phyloP scores from a whole-genome alignment of 441 rosid genomes.

The Biscutella laevigata region DNA sequence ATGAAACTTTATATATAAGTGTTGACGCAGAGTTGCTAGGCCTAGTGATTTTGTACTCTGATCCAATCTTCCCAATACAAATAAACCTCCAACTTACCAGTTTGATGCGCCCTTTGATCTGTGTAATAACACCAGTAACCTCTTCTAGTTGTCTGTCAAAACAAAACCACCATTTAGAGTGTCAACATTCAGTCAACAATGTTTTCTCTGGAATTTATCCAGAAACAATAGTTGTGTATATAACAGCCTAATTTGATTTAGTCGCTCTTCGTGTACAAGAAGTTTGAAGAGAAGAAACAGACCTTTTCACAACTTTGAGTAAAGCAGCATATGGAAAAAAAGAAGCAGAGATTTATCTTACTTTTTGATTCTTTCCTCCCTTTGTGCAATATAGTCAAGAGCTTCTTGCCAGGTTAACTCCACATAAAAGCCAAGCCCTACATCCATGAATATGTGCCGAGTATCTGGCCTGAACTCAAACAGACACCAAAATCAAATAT shows the following conservation, averaged over 20 bases:
- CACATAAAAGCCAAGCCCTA: conserved; percentile 80
- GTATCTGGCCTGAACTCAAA: conserved; percentile 63
- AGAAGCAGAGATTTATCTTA: conserved; percentile 14
- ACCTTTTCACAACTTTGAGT: neutral
- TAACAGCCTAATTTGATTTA: neutral
- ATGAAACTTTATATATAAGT: neutral
- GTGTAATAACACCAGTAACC: conserved; percentile 42
- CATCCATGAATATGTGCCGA: conserved; percentile 56
- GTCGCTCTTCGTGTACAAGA: neutral
- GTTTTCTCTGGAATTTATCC: neutral
- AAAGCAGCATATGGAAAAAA: neutral
- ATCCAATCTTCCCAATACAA: neutral
- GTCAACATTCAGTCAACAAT: neutral
- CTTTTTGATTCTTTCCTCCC: conserved; percentile 60
- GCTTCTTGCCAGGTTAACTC: conserved; percentile 86
- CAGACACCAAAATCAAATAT: neutral
- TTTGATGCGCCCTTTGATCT: conserved; percentile 73
- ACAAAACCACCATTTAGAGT: neutral
- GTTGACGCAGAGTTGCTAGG: neutral
- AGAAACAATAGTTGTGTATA: neutral
- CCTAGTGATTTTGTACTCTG: neutral
- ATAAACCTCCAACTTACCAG: conserved; percentile 30
- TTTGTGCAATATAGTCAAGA: conserved; percentile 42
- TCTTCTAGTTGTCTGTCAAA: conserved; percentile 57
- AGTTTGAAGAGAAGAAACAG: neutral